A percentile compares a stretch with the other conserved stretches of the same genome.
Conservation (phyloP, 2,329 filamentous ascomycete genomes). For the Apiospora kogelbergensis region DNA sequence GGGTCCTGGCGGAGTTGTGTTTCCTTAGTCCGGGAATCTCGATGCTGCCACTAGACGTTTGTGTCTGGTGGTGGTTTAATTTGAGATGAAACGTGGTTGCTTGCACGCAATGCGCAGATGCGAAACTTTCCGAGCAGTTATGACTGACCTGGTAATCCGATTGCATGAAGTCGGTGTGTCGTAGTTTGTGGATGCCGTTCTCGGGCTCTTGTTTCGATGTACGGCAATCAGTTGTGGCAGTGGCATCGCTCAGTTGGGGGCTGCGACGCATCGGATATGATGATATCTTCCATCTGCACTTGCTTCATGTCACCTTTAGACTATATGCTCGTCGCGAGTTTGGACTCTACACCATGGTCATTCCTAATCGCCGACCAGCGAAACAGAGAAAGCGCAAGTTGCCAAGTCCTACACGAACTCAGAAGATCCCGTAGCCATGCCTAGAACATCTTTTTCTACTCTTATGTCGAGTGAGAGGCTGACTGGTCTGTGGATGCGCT, state of each 20-base stretch:
- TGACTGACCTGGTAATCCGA: not conserved
- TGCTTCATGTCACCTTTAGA: too few species aligned
- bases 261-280: not conserved
- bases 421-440: not conserved
- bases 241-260: not conserved
- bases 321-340: not conserved
- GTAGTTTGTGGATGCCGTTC: not conserved
- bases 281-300: too few species aligned
- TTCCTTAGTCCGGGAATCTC: not conserved
- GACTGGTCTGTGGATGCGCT: too few species aligned
- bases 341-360: not conserved
- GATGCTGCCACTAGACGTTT: not conserved
- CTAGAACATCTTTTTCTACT: not conserved
- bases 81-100: not conserved
- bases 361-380: too few species aligned
- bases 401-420: not conserved
- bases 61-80: not conserved
- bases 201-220: not conserved
- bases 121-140: not conserved
- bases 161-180: not conserved
- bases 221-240: not conserved
- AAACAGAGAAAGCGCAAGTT: not conserved
- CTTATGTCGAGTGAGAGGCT: not conserved
- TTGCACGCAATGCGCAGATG: not conserved
- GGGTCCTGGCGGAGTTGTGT: not conserved